Conservation (phyloP, 2,329 filamentous ascomycete genomes). For the Teratosphaeria gauchensis region DNA sequence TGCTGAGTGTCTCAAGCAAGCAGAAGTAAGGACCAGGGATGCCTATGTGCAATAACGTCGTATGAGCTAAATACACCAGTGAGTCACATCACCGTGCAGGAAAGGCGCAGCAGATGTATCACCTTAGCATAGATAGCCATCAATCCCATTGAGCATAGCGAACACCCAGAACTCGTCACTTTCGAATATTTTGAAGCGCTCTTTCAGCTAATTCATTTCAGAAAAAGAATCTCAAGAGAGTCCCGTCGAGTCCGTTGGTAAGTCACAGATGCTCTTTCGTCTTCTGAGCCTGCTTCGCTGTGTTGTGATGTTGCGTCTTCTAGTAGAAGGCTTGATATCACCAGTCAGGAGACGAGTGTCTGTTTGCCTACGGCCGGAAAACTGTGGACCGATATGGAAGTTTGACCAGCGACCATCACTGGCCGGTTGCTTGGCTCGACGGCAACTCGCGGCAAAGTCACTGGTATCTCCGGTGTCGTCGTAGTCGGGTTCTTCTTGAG, state of each 20-base stretch:
- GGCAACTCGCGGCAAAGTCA: neutral
- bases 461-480: neutral
- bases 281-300: neutral
- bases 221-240: neutral
- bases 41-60: slow-evolving; percentile 32
- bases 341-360: neutral
- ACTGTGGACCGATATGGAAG: neutral
- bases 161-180: neutral
- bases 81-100: neutral
- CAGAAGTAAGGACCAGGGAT: slow-evolving; percentile 38
- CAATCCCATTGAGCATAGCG: neutral
- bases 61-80: neutral
- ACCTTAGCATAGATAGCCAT: neutral
- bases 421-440: neutral
- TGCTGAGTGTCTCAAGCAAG: slow-evolving; percentile 33
- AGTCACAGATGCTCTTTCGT: neutral
- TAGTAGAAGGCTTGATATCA: neutral
- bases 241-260: neutral
- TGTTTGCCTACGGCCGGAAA: neutral
- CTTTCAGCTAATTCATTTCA: neutral
- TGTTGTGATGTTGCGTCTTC: neutral
- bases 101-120: neutral
- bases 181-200: neutral
- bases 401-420: neutral
- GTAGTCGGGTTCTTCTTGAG: neutral